Base-by-base conservation (phyloP, 1,284 basidiomycete species). In the Vanrija sp. region DNA sequence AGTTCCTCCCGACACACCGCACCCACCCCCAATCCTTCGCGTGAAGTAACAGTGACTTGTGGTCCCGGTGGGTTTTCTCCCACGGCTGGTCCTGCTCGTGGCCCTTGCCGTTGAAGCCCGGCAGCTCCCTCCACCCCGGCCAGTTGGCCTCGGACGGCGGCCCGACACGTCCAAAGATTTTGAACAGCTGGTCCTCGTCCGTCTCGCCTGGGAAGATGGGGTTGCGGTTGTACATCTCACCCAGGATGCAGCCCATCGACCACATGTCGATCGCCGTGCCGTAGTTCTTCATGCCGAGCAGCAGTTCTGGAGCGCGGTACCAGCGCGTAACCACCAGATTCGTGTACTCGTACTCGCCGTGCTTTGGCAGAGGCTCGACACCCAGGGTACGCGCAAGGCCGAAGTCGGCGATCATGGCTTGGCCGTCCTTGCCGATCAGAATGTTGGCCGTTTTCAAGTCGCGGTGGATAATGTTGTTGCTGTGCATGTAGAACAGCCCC, bases 381-480 rank as follows among this genome's bases (percentile, higher is more conserved):
- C 57, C 57, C 16, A 55, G 45, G 16, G 55, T 57, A 15, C 96
- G 84, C 0, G 96, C 96, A 5, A 98, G 83, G 73, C 95, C 95
- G 65, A 99, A 98, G 75, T 99, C 95, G 12, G 94, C 96, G 63
- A 99, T 95, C 67, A 86, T 86, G 21, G 95, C 79, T 25, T 81
- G 80, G 6, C 93, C 93, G 3, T 81, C 78, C 69, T 96, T 94
- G 54, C 86, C 88, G 56, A 99, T 96, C 46, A 99, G 86, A 52
- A 98, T 78, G 72, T 99, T 99, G 28, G 96, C 95, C 6, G 95
- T 91, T 75, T 99, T 98, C 86, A 99, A 93, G 70, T 99, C 96
- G 52, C 96, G 91, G 75, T 99, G 95, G 10, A 98, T 80, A 65
- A 97, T 93, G 63, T 89, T 85, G 74, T 98, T 97, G 61, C 83